These are phyloP conservation scores for Entomortierella parvispora DNA, from an alignment of 192 early-diverging fungal genomes.

Conservation along the genomic window DNA sequence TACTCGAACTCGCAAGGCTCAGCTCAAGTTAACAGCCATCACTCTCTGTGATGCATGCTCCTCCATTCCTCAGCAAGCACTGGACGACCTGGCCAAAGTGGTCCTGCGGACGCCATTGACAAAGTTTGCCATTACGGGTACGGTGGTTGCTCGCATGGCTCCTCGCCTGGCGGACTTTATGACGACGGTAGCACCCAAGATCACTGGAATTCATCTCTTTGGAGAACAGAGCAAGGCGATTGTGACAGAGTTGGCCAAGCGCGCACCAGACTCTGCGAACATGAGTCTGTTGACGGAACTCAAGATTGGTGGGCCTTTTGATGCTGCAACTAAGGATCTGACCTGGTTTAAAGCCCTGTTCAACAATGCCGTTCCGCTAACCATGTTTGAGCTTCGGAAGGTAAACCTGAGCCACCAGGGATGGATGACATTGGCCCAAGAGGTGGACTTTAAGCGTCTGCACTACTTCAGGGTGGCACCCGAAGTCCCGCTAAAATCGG, in stretches of 20 bases:
- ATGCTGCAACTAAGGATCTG: slow-evolving; percentile 28
- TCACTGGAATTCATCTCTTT: slow-evolving; percentile 25
- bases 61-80: neutral
- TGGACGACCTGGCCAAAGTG: slow-evolving; percentile 32
- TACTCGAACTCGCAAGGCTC: slow-evolving; percentile 24
- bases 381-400: slow-evolving; percentile 25
- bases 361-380: slow-evolving; percentile 16
- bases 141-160: slow-evolving; percentile 2
- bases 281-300: slow-evolving; percentile 19
- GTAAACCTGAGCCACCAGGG: slow-evolving; percentile 40
- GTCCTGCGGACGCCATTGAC: slow-evolving; percentile 6
- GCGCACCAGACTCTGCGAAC: slow-evolving; percentile 13
- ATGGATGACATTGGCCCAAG: slow-evolving; percentile 43
- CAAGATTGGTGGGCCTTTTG: slow-evolving; percentile 26
- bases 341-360: slow-evolving; percentile 30
- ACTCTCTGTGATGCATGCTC: slow-evolving; percentile 16
- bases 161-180: slow-evolving; percentile 28
- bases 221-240: slow-evolving; percentile 22
- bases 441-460: slow-evolving; percentile 26
- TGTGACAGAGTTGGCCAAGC: slow-evolving; percentile 17
- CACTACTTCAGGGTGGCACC: slow-evolving; percentile 28
- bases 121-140: slow-evolving; percentile 23
- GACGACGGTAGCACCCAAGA: slow-evolving; percentile 18
- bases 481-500: slow-evolving; percentile 17
- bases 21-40: slow-evolving; percentile 26